phyloP scores from a whole-genome alignment of 2,329 filamentous ascomycete genomes.

The Lasiodiplodia sp. region DNA sequence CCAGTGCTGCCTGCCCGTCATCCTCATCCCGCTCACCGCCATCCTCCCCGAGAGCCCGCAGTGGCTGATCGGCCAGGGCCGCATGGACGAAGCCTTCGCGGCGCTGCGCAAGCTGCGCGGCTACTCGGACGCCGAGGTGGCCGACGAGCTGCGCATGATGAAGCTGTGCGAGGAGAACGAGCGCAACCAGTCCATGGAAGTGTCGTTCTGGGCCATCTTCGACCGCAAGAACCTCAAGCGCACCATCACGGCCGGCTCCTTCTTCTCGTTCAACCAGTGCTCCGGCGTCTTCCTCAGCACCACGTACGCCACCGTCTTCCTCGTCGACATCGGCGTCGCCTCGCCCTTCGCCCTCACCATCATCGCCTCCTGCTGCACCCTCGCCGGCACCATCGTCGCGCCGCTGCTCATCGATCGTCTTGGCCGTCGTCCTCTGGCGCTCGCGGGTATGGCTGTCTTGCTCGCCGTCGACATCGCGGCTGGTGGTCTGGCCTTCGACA shows the following conservation, averaged over 20 bases:
- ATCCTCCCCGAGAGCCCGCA: conserved; percentile 65
- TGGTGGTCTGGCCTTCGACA: conserved; percentile 13
- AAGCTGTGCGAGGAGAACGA: conserved; percentile 39
- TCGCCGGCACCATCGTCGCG: conserved; percentile 65
- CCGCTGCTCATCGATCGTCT: conserved; percentile 68
- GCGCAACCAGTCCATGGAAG: conserved; percentile 36
- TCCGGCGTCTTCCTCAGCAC: conserved; percentile 49
- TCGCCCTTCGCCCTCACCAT: conserved; percentile 71
- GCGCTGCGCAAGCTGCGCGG: conserved; percentile 40
- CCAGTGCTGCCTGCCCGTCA: conserved; percentile 43
- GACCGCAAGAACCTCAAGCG: conserved; percentile 44
- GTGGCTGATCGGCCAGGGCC: conserved; percentile 64
- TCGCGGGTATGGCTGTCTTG: conserved; percentile 46
- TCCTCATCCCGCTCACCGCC: conserved; percentile 42
- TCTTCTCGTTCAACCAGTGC: conserved; percentile 25
- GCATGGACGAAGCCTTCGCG: conserved; percentile 42
- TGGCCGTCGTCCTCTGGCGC: conserved; percentile 62
- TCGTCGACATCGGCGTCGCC: conserved; percentile 78
- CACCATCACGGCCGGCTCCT: conserved; percentile 49
- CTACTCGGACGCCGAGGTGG: conserved; percentile 41
- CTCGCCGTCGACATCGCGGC: conserved; percentile 14
- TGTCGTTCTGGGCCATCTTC: conserved; percentile 48
- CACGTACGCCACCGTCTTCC: conserved; percentile 69
- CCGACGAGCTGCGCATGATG: conserved; percentile 44
- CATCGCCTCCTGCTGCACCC: conserved; percentile 56